These are phyloP conservation scores for Leishmania martiniquensis DNA, from an alignment of 208 protist genomes.

Conservation along the genomic window DNA sequence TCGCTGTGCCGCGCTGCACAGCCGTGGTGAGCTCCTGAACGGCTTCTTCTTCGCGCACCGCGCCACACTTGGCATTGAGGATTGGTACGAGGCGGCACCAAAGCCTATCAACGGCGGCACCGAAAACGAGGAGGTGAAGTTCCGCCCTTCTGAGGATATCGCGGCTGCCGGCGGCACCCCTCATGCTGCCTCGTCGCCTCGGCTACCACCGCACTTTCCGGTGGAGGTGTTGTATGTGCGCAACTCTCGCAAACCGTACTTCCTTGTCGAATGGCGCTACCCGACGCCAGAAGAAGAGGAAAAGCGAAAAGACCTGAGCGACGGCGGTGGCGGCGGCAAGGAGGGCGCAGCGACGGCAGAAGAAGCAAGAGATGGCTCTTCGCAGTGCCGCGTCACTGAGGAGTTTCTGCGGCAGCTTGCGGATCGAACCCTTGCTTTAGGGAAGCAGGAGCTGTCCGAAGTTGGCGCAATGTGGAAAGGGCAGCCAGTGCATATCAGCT, in stretches of 20 bases:
- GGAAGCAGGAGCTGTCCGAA: not conserved
- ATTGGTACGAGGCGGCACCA: slow-evolving; percentile 36
- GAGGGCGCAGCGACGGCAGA: not conserved
- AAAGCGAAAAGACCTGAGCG: slow-evolving; percentile 17
- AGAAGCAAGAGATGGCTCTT: slow-evolving; percentile 3
- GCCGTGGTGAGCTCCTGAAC: slow-evolving; percentile 75
- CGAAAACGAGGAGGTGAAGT: not conserved
- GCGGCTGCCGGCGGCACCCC: not conserved
- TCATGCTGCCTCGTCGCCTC: slow-evolving; percentile 1
- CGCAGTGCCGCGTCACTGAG: slow-evolving; percentile 6
- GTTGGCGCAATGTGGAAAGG: slow-evolving; percentile 37
- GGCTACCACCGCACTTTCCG: slow-evolving; percentile 51
- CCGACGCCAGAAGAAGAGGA: slow-evolving; percentile 42
- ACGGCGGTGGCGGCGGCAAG: slow-evolving; percentile 1
- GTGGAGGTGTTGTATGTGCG: slow-evolving; percentile 75
- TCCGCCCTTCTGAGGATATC: not conserved
- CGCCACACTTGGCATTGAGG: slow-evolving; percentile 38
- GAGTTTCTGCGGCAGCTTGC: slow-evolving; percentile 18
- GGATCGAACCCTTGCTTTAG: slow-evolving; percentile 32
- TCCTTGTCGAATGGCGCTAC: slow-evolving; percentile 78
- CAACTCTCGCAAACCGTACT: slow-evolving; percentile 78
- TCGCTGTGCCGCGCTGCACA: slow-evolving; percentile 54
- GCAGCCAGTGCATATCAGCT: slow-evolving; percentile 46
- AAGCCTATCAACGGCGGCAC: not conserved
- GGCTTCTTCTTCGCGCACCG: slow-evolving; percentile 64